These are phyloP conservation scores for Coemansia pectinata DNA, from an alignment of 192 early-diverging fungal genomes.

Conservation along the genomic window DNA sequence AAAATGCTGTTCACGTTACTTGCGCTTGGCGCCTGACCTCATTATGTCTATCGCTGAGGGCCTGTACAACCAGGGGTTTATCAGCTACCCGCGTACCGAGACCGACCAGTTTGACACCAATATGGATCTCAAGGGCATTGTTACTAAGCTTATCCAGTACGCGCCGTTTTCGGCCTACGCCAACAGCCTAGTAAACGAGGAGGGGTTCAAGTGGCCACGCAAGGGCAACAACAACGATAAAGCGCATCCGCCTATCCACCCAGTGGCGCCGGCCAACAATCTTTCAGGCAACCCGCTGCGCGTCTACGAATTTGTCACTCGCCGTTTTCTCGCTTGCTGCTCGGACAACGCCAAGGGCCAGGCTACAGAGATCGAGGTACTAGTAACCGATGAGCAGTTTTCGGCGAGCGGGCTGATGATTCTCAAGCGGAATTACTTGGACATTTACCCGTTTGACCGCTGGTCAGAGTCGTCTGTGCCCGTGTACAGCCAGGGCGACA, in stretches of 20 bases:
- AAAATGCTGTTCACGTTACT: slow-evolving; percentile 70
- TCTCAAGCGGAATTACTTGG: slow-evolving; percentile 84
- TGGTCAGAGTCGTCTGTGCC: slow-evolving; percentile 80
- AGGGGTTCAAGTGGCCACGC: slow-evolving; percentile 68
- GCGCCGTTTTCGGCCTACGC: slow-evolving; percentile 50
- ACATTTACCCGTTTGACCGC: slow-evolving; percentile 89
- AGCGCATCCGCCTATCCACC: slow-evolving; percentile 98
- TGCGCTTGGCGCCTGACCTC: slow-evolving; percentile 75
- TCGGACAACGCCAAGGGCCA: slow-evolving; percentile 86
- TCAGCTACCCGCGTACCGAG: slow-evolving; percentile 97
- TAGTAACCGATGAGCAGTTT: slow-evolving; percentile 76
- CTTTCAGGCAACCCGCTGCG: slow-evolving; percentile 66
- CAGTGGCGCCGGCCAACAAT: slow-evolving; percentile 60
- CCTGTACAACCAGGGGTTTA: slow-evolving; percentile 83
- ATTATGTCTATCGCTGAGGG: slow-evolving; percentile 87
- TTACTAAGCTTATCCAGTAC: slow-evolving; percentile 64
- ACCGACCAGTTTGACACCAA: slow-evolving; percentile 83
- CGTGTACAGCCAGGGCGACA: slow-evolving; percentile 66
- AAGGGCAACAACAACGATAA: slow-evolving; percentile 88
- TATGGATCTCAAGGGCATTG: slow-evolving; percentile 68
- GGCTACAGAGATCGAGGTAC: slow-evolving; percentile 73
- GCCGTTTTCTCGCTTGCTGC: slow-evolving; percentile 91
- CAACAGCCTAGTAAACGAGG: slow-evolving; percentile 62
- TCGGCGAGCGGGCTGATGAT: slow-evolving; percentile 71
- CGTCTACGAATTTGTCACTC: slow-evolving; percentile 85